Evolutionary conservation across 2,329 filamentous ascomycete species (phyloP), one percentile per base, ranked within the genome.

Genomic region (Penicillium freii): DNA sequence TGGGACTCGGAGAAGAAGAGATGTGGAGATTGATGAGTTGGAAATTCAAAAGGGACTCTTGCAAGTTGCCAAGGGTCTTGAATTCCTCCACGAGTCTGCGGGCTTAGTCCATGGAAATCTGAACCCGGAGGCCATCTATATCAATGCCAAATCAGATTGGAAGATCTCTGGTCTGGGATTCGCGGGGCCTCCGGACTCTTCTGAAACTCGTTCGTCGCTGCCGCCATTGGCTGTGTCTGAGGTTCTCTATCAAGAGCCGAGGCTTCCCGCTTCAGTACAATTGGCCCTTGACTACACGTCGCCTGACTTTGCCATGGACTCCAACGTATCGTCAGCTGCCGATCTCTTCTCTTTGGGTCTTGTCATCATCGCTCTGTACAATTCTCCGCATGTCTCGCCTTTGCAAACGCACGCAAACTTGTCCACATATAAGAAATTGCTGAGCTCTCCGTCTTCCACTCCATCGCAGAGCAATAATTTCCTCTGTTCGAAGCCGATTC

Each of bases 101-200:
- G 91, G 91, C 0, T 82, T 99, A 48, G 91, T 97, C 0, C 94
- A 99, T 75, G 91, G 90, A 47, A 99, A 99, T 71, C 75, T 99
- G 62, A 97, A 92, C 0, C 94, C 94, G 0, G 93, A 97, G 62
- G 90, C 92, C 19, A 87, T 99, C 62, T 88, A 96, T 63, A 86
- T 99, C 74, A 99, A 99, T 76, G 86, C 90, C 40, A 99, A 99
- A 84, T 96, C 91, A 47, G 94, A 99, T 75, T 99, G 94, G 94
- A 99, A 99, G 74, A 90, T 99, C 60, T 93, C 92, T 66, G 94
- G 93, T n/a, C 82, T 99, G 39, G 86, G 89, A 0, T 99, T 97
- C 73, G 91, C 89, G 71, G 90, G 90, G 45, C 90, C 92, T 15
- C 85, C 90, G 48, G 89, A 92, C 65, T 84, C 85, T 66, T 90